phyloP scores from a whole-genome alignment of 495 filamentous ascomycete species.

The Aspergillus taichungensis region DNA sequence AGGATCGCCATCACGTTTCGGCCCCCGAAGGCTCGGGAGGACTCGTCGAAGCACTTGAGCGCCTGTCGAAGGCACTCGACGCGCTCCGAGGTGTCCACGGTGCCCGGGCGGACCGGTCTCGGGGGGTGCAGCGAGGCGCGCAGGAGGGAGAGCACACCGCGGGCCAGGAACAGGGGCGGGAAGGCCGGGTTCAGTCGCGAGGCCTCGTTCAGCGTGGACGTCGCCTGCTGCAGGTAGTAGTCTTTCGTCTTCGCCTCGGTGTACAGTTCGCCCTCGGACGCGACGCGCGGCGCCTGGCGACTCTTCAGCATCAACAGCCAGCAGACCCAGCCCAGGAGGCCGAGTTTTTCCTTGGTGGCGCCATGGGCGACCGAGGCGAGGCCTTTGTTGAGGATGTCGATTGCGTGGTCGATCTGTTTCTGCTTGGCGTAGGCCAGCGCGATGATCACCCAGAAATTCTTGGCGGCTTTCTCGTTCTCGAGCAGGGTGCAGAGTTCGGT shows the following conservation, averaged over 20 bases:
- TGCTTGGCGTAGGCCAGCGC: conserved; percentile 97
- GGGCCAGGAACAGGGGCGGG: conserved; percentile 80
- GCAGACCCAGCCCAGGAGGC: conserved; percentile 72
- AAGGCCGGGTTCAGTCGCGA: conserved; percentile 88
- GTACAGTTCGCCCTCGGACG: conserved; percentile 49
- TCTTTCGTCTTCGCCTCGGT: conserved; percentile 85
- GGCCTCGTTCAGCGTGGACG: conserved; percentile 83
- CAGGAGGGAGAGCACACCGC: conserved; percentile 80
- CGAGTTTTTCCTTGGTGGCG: conserved; percentile 74
- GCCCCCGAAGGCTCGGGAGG: conserved; percentile 68
- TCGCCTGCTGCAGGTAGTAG: conserved; percentile 82
- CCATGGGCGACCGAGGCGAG: conserved; percentile 61
- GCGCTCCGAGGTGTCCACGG: conserved; percentile 63
- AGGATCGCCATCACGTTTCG: conserved; percentile 86
- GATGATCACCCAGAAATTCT: conserved; percentile 91
- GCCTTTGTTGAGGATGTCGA: conserved; percentile 84
- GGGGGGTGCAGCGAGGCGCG: conserved; percentile 76
- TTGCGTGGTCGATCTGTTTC: conserved; percentile 82
- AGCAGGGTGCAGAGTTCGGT: conserved; percentile 90
- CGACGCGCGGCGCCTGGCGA: conserved; percentile 74
- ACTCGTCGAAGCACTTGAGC: conserved; percentile 87
- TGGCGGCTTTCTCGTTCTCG: conserved; percentile 81
- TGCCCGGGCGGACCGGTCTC: conserved; percentile 48
- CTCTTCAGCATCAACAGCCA: conserved; percentile 93
- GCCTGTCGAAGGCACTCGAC: conserved; percentile 72